Evolutionary conservation across 1,284 basidiomycete genomes (phyloP).

Genomic region (Anthracocystis panici-leucophaei): DNA sequence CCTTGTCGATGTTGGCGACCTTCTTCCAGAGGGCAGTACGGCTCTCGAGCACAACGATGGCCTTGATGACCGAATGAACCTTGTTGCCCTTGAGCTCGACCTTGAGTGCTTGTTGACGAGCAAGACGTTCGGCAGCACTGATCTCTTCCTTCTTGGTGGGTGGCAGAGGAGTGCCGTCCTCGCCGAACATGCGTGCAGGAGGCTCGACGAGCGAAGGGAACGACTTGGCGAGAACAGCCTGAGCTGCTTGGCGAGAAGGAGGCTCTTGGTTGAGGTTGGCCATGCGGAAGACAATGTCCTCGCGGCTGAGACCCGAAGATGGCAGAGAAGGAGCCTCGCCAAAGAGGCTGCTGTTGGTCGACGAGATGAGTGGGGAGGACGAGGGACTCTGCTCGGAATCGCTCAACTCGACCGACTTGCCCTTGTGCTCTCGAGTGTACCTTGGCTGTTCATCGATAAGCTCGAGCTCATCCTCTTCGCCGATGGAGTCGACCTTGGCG

Average conservation of each 20-base stretch:
- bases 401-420: slow-evolving; percentile 38
- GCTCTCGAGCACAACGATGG: slow-evolving; percentile 52
- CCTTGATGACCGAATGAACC: slow-evolving; percentile 53
- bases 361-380: slow-evolving; percentile 13
- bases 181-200: slow-evolving; percentile 53
- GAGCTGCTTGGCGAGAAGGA: slow-evolving; percentile 22
- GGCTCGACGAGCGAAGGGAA: slow-evolving; percentile 50
- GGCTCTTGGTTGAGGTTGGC: slow-evolving; percentile 21
- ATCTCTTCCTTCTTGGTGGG: slow-evolving; percentile 57
- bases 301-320: slow-evolving; percentile 26
- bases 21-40: slow-evolving; percentile 47
- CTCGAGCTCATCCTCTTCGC: slow-evolving; percentile 43
- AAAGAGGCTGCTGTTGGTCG: slow-evolving; percentile 26
- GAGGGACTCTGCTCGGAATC: slow-evolving; percentile 23
- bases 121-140: slow-evolving; percentile 39
- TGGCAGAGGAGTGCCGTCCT: slow-evolving; percentile 44
- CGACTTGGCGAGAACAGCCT: slow-evolving; percentile 24
- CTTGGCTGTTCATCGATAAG: slow-evolving; percentile 36
- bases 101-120: slow-evolving; percentile 48
- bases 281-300: slow-evolving; percentile 44
- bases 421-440: slow-evolving; percentile 41
- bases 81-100: slow-evolving; percentile 49
- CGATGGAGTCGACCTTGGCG: slow-evolving; percentile 35
- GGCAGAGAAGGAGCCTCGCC: slow-evolving; percentile 24
- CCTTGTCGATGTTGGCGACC: slow-evolving; percentile 28